Conservation (phyloP, 352 stramenopile species). For the Phytopythium boreale region DNA sequence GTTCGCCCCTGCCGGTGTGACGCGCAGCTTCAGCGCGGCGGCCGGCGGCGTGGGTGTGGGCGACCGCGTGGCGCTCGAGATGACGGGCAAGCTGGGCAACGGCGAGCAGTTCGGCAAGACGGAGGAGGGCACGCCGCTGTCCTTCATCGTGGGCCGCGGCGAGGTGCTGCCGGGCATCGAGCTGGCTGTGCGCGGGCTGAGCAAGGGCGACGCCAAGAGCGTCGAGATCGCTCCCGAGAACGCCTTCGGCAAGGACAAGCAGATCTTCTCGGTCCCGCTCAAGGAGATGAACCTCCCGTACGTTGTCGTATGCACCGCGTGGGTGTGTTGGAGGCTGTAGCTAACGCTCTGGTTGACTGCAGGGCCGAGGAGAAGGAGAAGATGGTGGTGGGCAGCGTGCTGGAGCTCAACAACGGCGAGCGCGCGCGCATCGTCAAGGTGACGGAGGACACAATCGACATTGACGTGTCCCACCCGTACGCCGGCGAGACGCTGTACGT, state of each 20-base stretch:
- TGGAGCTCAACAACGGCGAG: slow-evolving; percentile 58
- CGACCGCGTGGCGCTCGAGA: slow-evolving; percentile 69
- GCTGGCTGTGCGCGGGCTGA: slow-evolving; percentile 60
- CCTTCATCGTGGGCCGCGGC: slow-evolving; percentile 70
- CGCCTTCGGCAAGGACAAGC: slow-evolving; percentile 64
- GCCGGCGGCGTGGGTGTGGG: slow-evolving; percentile 34
- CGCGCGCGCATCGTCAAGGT: slow-evolving; percentile 66
- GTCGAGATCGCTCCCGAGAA: slow-evolving; percentile 57
- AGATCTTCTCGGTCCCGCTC: slow-evolving; percentile 62
- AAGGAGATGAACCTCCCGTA: slow-evolving; percentile 70
- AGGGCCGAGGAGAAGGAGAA: slow-evolving; percentile 58
- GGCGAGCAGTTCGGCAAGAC: slow-evolving; percentile 60
- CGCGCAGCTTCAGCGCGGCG: slow-evolving; percentile 17
- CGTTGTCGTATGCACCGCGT: not conserved
- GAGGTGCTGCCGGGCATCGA: slow-evolving; percentile 75
- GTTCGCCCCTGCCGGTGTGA: not conserved
- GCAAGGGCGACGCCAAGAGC: slow-evolving; percentile 59
- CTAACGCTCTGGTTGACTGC: not conserved
- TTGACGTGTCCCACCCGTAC: slow-evolving; percentile 73
- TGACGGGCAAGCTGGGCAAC: slow-evolving; percentile 58
- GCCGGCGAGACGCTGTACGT: slow-evolving; percentile 77
- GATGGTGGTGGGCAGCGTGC: slow-evolving; percentile 56
- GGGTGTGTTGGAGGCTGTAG: not conserved
- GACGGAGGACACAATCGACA: slow-evolving; percentile 64
- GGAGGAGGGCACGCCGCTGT: slow-evolving; percentile 40